Base-by-base conservation (phyloP, 2,329 filamentous ascomycete species). In the Sporothrix inflata region DNA sequence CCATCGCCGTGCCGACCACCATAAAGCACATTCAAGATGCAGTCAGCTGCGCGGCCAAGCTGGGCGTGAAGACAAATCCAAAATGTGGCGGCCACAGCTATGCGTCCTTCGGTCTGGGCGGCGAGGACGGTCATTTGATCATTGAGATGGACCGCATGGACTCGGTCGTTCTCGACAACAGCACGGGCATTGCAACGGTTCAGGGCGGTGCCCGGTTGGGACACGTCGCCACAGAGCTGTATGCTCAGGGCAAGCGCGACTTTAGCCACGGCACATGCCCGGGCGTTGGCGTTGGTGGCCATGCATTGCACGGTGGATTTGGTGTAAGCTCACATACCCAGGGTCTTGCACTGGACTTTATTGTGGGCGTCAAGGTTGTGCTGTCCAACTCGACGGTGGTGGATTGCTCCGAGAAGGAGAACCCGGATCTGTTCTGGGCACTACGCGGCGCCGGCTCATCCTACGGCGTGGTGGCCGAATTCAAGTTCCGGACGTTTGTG, bases 1-100 rank as follows among this genome's bases (percentile, higher is more conserved):
- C 82, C 19, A 82, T 87, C 34, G 82, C 83, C 0, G 77, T 82
- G 0, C 84, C 84, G 0, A 80, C 76, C 2, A 84, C 81, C 1
- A 76, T 78, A 57, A 77, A 82, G 70, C 82, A 86, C 68, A 79
- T 87, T 3, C 83, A 83, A 57, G 81, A 82, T 70, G 83, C 84
- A 6, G 83, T 88, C 4, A 75, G 78, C 4, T 87, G 85, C 75
- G 85, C 84, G 42, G 77, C 77, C 5, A 74, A 81, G 72, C 76
- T 79, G n/a, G 79, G 79, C 7, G 74, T 85, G 71, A 85, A 84
- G 76, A 83, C 86, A 16, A 85, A 83, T 68, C 82, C 85, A 30
- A 84, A 84, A 74, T 82, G 83, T 69, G 85, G 85, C 42, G 86
- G 85, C 4, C 86, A 87, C 77, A 85, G 83, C 4, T 88, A 87